Base-by-base conservation (phyloP, 2,329 filamentous ascomycete genomes). In the Atkinsonella texensis region DNA sequence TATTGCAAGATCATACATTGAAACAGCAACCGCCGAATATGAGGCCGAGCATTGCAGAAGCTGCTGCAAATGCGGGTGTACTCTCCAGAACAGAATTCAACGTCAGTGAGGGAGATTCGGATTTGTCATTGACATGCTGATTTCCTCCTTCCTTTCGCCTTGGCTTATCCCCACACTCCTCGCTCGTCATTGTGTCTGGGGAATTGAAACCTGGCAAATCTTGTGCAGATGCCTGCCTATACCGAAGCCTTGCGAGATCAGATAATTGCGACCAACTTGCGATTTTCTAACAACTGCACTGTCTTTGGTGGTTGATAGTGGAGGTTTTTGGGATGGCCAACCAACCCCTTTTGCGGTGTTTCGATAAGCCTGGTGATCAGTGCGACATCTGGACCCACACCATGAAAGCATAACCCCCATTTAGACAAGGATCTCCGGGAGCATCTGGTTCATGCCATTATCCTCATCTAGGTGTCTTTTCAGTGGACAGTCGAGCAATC, bases 21-120 rank as follows among this genome's bases (percentile, higher is more conserved):
- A 88, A 89, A 70, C 90, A 95, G 65, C 89, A 95, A 32, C 93
- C 93, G 49, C 93, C 93, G 67, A 98, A 96, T 54, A 98, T 97
- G 58, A 97, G 77, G 49, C 76, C 77, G 53, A 91, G 76, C 77
- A 94, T 94, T 52, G 77, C 73, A 20, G 75, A 73, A 23, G 75
- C 72, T 52, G 79, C 76, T 39, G 87, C 67, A 76, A 69, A 48
- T 31, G 64, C 61, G 6, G 65, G 49, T n/a, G 47, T 40, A 12
- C 35, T 41, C 33, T 52, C 51, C 20, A 42, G 11, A 4, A 48
- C 35, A 12, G 50, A 3, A 8, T 18, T 46, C 17, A 43, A 32
- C 10, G 49, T 42, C 9, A 45, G n/a, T 23, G 48, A 44, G 15
- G 18, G 11, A 44, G 33, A 12, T 3, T 12, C 35, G 10, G 23